phyloP scores from a whole-genome alignment of 257 asterid genomes.

The Forsythia viridissima region DNA sequence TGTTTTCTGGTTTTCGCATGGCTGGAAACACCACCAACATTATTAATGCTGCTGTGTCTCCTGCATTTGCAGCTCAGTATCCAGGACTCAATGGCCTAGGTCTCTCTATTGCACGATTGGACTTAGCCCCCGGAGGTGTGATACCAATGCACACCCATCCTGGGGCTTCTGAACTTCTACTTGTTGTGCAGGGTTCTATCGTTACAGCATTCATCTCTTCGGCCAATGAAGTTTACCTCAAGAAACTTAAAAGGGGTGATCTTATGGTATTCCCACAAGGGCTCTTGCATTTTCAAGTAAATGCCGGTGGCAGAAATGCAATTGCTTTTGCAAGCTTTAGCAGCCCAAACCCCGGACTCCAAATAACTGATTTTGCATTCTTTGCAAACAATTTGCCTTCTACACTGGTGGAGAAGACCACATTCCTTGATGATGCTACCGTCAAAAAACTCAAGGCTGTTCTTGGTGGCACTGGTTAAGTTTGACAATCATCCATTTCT shows the following conservation, averaged over 20 bases:
- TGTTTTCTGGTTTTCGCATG: conserved; percentile 45
- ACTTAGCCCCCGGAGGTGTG: conserved; percentile 60
- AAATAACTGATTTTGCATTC: conserved; percentile 56
- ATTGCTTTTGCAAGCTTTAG: conserved; percentile 62
- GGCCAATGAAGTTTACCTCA: conserved; percentile 50
- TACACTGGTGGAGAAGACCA: conserved; percentile 42
- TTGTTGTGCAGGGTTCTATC: conserved; percentile 50
- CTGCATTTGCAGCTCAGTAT: conserved; percentile 68
- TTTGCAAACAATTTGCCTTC: conserved; percentile 59
- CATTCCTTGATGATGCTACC: conserved; percentile 58
- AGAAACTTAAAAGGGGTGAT: conserved; percentile 61
- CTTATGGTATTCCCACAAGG: conserved; percentile 71
- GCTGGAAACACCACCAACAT: conserved; percentile 68
- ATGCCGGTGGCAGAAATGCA: conserved; percentile 51
- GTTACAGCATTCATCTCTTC: conserved; percentile 58
- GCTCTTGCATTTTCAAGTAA: conserved; percentile 69
- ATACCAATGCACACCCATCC: conserved; percentile 87
- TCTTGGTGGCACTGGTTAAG: conserved; percentile 45
- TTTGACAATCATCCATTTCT: background rate
- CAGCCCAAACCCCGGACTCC: conserved; percentile 67
- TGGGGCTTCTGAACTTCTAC: conserved; percentile 56
- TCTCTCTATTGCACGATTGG: conserved; percentile 66
- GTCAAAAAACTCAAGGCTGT: conserved; percentile 61
- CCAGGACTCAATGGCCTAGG: conserved; percentile 80
- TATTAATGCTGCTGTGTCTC: conserved; percentile 67